phyloP scores from a whole-genome alignment of 148 eudicot genomes.

The Silene conica region DNA sequence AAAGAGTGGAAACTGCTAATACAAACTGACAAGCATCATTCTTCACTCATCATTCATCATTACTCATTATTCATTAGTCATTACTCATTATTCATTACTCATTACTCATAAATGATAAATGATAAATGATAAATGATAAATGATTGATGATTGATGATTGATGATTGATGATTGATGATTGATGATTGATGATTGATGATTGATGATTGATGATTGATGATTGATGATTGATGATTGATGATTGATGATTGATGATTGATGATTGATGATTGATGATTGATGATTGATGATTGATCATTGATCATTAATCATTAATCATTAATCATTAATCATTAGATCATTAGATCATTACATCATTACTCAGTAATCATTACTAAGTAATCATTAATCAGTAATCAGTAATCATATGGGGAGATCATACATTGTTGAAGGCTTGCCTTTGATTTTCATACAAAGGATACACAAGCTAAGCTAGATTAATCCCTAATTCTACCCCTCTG shows the following conservation, averaged over 20 bases:
- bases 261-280: too few relatives aligned
- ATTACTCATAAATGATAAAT: too few relatives aligned
- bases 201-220: too few relatives aligned
- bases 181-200: background rate
- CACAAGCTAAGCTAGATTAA: constrained; percentile 8
- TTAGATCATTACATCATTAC: too few relatives aligned
- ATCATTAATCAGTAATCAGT: background rate
- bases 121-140: too few relatives aligned
- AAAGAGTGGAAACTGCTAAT: background rate
- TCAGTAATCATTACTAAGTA: too few relatives aligned
- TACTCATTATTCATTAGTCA: too few relatives aligned
- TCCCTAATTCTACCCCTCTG: background rate
- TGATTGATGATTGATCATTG: too few relatives aligned
- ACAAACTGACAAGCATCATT: background rate
- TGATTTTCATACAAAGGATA: background rate
- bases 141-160: background rate
- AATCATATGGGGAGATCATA: background rate
- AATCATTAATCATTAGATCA: too few relatives aligned
- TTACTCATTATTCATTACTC: background rate
- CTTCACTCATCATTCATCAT: background rate
- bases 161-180: too few relatives aligned
- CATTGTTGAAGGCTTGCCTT: background rate
- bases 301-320: too few relatives aligned
- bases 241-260: too few relatives aligned
- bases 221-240: background rate